Evolutionary conservation across 257 asterid species (phyloP), one percentile per base, ranked within the genome.

Genomic region (Hygrophila difformis): DNA sequence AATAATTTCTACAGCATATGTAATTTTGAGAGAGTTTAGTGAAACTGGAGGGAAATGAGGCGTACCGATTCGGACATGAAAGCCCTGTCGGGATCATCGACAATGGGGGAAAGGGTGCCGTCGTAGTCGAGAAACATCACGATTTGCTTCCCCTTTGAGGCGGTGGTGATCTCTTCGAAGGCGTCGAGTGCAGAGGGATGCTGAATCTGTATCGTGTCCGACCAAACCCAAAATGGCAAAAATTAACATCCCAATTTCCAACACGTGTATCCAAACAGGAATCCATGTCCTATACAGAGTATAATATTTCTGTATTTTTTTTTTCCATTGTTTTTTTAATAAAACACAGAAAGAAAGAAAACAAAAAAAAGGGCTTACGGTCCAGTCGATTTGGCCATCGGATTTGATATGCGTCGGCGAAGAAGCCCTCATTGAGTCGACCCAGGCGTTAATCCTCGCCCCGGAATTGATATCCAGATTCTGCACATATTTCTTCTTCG

Each of bases 401-500:
- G 93, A 59, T 20, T 75, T 76, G 52, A 73, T 39, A 38, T 77
- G 93, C 1, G 98, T 82, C 11, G 98, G 98, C 7, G 98, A 89
- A 3, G 91, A 89, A 63, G 94, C 92, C 57, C 80, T 85, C 96
- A 89, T 85, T n/a, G 93, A 73, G 4, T 89, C 98, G 0, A 85
- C 86, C 96, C 93, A 85, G 0, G 94, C 37, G 64, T 82, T 86
- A 57, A 79, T 74, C 57, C 79, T 77, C 0, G 73, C 65, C 23
- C 68, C 68, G 34, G 64, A 18, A 35, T 67, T 73, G 50, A 73
- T 64, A 1, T 82, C 93, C 3, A 81, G 78, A 39, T 74, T 79
- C 37, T 81, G 89, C 18, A 78, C 63, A 2, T 76, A 62, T 16
- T 77, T 67, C 70, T 73, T 81, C 68, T 73, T 73, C 11, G 93